A percentile compares a stretch with the other conserved stretches of the same genome.
Evolutionary conservation across 176 grass and related monocot species (phyloP).

Genomic region (Panicum miliaceum): DNA sequence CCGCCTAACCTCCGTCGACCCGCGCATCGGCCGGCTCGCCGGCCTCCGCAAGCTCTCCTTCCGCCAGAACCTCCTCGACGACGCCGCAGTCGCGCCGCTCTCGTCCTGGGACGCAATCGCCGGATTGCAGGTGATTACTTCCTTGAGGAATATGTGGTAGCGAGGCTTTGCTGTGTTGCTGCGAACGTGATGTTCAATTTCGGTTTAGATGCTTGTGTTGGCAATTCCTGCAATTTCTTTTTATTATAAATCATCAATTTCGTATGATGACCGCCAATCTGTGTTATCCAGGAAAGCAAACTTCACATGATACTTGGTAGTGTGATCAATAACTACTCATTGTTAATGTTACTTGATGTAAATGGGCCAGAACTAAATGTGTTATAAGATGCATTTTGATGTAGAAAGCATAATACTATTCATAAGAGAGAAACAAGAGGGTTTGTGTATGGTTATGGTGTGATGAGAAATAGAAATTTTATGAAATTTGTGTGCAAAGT

Average conservation of each 20-base stretch:
- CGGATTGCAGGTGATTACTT: constrained; percentile 57
- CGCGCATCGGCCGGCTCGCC: constrained; percentile 61
- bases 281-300: background rate
- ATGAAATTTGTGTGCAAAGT: background rate
- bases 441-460: background rate
- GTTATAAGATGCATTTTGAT: background rate
- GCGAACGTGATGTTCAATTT: background rate
- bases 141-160: background rate
- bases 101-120: constrained; percentile 72
- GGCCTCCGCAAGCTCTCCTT: constrained; percentile 78
- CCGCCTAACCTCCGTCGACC: constrained; percentile 68
- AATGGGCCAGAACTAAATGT: background rate
- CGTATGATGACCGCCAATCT: background rate
- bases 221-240: constrained; percentile 15
- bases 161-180: background rate
- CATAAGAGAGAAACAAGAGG: background rate
- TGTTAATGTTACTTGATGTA: background rate
- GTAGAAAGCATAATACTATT: background rate
- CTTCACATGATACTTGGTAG: background rate
- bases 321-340: background rate
- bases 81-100: constrained; percentile 73
- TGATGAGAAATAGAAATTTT: background rate
- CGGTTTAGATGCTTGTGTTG: constrained; percentile 13
- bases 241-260: background rate
- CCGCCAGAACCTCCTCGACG: constrained; percentile 82